phyloP scores from a whole-genome alignment of 78 protist species.

The Dictyostelium intermedium region DNA sequence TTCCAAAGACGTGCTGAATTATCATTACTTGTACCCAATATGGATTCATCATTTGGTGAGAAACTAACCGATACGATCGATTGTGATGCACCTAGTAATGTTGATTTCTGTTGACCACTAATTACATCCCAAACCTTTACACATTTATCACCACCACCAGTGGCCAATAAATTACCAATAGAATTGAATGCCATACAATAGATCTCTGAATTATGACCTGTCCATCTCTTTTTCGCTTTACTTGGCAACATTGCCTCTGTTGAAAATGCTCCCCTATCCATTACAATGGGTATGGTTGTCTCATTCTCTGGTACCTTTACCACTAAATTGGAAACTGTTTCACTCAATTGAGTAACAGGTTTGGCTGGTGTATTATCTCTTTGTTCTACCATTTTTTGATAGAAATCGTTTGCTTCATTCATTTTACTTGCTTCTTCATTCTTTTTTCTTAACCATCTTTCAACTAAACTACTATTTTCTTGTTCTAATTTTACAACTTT shows the following conservation, averaged over 20 bases:
- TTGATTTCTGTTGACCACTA: slow-evolving; percentile 43
- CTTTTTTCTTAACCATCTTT: slow-evolving; percentile 75
- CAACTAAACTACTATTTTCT: slow-evolving; percentile 52
- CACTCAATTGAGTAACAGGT: neutral
- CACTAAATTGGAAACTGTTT: neutral
- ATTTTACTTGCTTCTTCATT: slow-evolving; percentile 74
- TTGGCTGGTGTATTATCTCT: neutral
- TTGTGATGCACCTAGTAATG: slow-evolving; percentile 82
- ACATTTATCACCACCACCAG: slow-evolving; percentile 81
- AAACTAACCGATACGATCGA: slow-evolving; percentile 75
- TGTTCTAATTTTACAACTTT: slow-evolving; percentile 62
- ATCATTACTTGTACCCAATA: slow-evolving; percentile 83
- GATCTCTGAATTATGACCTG: slow-evolving; percentile 75
- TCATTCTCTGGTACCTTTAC: neutral
- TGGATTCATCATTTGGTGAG: slow-evolving; percentile 70
- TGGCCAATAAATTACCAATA: slow-evolving; percentile 71
- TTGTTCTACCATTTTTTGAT: slow-evolving; percentile 75
- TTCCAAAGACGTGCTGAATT: slow-evolving; percentile 79
- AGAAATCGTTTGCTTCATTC: slow-evolving; percentile 75
- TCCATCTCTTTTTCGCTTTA: slow-evolving; percentile 48
- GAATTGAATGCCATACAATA: slow-evolving; percentile 55
- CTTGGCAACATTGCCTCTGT: slow-evolving; percentile 35
- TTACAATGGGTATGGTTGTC: neutral
- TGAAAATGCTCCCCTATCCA: neutral
- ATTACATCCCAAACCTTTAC: slow-evolving; percentile 84